Conservation (phyloP, 805 yeast species). For the Candida incommunis region DNA sequence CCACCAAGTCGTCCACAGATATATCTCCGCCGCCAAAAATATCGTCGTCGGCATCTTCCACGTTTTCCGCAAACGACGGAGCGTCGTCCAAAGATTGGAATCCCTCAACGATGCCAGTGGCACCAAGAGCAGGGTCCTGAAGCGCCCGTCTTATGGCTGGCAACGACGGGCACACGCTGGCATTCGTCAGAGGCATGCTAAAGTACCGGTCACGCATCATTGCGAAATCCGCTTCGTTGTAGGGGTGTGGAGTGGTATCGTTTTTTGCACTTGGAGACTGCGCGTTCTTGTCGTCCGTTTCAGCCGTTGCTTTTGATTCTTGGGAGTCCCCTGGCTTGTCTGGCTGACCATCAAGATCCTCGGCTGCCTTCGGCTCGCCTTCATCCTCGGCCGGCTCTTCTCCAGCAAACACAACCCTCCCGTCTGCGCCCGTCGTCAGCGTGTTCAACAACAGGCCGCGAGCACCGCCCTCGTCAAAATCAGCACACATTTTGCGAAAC, state of each 20-base stretch:
- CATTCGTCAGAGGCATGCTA: background rate
- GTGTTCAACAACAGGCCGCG: slow-evolving; percentile 33
- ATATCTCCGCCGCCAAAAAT: background rate
- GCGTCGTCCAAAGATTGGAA: slow-evolving; percentile 10
- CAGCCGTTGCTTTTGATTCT: background rate
- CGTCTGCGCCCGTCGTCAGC: slow-evolving; percentile 31
- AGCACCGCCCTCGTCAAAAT: slow-evolving; percentile 31
- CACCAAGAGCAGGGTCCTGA: slow-evolving; percentile 9
- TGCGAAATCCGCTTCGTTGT: background rate
- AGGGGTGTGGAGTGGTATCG: slow-evolving; percentile 4
- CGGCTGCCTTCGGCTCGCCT: slow-evolving; percentile 16
- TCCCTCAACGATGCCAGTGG: slow-evolving; percentile 7
- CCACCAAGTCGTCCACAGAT: background rate
- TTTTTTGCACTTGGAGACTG: background rate
- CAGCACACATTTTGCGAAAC: slow-evolving; percentile 29
- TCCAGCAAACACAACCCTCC: slow-evolving; percentile 57
- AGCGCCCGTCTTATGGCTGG: slow-evolving; percentile 9
- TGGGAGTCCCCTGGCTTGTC: background rate
- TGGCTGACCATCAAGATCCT: slow-evolving; percentile 18
- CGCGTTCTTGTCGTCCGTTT: background rate
- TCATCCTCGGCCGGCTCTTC: slow-evolving; percentile 30
- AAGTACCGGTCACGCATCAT: background rate
- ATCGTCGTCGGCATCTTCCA: background rate
- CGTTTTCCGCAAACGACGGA: slow-evolving; percentile 1
- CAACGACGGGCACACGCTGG: slow-evolving; percentile 3